Percentiles rank a stretch among this genome's conserved stretches.
phyloP scores from a whole-genome alignment of 192 early-diverging fungal species.

The Pilaira anomala region DNA sequence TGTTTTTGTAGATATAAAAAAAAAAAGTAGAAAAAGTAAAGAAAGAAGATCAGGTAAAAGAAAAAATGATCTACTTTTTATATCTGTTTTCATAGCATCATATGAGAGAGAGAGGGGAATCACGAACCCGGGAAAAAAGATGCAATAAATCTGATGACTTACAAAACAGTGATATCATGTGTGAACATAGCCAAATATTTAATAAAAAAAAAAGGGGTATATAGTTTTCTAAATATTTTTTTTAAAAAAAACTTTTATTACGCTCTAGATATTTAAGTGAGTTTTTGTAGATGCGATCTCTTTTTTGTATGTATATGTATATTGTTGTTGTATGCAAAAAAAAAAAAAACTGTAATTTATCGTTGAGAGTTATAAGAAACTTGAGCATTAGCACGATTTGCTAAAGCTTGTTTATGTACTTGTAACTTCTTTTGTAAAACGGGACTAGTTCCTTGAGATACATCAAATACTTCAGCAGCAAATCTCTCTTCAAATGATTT shows the following conservation, averaged over 20 bases:
- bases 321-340: background rate
- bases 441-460: constrained; percentile 67
- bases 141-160: too few relatives aligned
- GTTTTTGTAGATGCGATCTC: background rate
- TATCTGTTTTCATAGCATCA: background rate
- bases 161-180: too few relatives aligned
- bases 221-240: background rate
- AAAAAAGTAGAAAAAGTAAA: background rate
- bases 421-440: constrained; percentile 72
- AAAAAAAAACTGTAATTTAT: background rate
- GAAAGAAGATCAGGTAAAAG: background rate
- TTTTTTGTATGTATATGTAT: background rate
- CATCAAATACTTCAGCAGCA: constrained; percentile 75
- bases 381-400: constrained; percentile 70
- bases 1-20: background rate
- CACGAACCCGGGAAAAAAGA: too few relatives aligned
- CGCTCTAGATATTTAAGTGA: background rate
- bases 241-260: constrained; percentile 7
- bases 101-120: too few relatives aligned
- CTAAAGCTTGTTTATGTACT: constrained; percentile 78
- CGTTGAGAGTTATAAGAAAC: constrained; percentile 32
- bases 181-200: too few relatives aligned
- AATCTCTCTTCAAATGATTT: constrained; percentile 67
- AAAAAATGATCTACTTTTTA: background rate
- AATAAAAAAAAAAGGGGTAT: background rate